Evolutionary conservation across 2,329 filamentous ascomycete genomes (phyloP).

Genomic region (Cladosporium colombiae): DNA sequence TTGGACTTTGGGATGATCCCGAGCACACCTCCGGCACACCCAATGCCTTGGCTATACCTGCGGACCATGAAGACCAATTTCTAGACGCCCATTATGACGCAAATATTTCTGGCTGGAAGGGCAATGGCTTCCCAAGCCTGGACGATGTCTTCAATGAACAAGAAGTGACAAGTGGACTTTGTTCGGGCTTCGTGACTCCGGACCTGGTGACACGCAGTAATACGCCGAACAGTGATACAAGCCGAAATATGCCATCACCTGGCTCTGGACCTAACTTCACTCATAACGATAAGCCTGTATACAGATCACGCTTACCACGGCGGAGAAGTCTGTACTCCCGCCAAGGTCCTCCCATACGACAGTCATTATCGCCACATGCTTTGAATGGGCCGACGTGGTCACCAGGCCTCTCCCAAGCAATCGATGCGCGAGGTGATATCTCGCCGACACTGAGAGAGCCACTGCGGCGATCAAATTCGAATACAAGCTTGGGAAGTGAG

Average conservation of each 20-base stretch:
- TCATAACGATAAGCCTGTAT: not conserved
- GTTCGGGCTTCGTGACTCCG: not conserved
- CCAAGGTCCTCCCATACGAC: not conserved
- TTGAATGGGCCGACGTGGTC: not conserved
- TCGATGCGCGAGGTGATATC: not conserved
- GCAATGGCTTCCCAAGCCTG: not conserved
- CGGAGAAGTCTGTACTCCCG: constrained; percentile 12
- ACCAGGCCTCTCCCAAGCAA: not conserved
- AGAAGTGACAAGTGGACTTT: not conserved
- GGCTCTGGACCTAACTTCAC: not conserved
- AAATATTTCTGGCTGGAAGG: not conserved
- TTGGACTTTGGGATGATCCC: not conserved
- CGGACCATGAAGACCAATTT: not conserved
- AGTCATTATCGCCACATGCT: not conserved
- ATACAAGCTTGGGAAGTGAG: constrained; percentile 8
- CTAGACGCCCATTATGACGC: not conserved
- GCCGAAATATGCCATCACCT: not conserved
- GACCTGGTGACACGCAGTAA: constrained; percentile 12
- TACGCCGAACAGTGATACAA: constrained; percentile 7
- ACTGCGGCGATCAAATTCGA: constrained; percentile 5
- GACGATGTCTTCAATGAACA: not conserved
- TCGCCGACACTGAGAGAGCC: not conserved
- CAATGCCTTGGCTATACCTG: not conserved
- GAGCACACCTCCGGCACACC: not conserved
- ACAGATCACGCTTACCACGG: constrained; percentile 1